These are phyloP conservation scores for Artemisia argyi DNA, from an alignment of 129 eudicot species.

Conservation along the genomic window DNA sequence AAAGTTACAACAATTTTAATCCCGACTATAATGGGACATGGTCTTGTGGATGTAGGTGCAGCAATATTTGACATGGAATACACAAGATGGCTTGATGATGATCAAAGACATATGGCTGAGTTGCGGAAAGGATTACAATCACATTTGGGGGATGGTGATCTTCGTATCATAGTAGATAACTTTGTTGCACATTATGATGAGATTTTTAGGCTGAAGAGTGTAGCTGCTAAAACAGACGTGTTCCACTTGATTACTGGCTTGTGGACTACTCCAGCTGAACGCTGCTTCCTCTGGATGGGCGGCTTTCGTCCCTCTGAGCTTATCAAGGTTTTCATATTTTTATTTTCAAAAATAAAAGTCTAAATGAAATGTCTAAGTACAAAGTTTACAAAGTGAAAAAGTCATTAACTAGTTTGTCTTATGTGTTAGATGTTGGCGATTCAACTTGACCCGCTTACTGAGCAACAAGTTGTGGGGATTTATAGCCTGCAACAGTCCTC, in stretches of 20 bases:
- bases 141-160: slow-evolving; percentile 73
- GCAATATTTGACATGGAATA: slow-evolving; percentile 96
- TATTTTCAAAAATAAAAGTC: neutral
- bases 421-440: slow-evolving; percentile 58
- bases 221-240: slow-evolving; percentile 84
- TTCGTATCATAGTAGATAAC: slow-evolving; percentile 69
- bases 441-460: slow-evolving; percentile 83
- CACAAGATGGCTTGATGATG: slow-evolving; percentile 91
- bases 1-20: neutral
- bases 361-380: neutral
- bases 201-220: slow-evolving; percentile 66
- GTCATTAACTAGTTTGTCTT: neutral
- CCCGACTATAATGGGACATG: neutral
- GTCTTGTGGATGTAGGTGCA: slow-evolving; percentile 58
- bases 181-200: slow-evolving; percentile 87
- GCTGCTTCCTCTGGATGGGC: slow-evolving; percentile 79
- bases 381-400: no score
- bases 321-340: slow-evolving; percentile 47
- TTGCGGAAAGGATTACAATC: slow-evolving; percentile 81
- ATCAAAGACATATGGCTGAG: slow-evolving; percentile 79
- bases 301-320: slow-evolving; percentile 73
- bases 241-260: slow-evolving; percentile 85
- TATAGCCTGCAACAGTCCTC: slow-evolving; percentile 80
- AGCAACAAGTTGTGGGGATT: slow-evolving; percentile 88
- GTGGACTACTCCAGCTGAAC: slow-evolving; percentile 98